phyloP scores from a whole-genome alignment of 495 filamentous ascomycete species.

The Xylaria grammica region DNA sequence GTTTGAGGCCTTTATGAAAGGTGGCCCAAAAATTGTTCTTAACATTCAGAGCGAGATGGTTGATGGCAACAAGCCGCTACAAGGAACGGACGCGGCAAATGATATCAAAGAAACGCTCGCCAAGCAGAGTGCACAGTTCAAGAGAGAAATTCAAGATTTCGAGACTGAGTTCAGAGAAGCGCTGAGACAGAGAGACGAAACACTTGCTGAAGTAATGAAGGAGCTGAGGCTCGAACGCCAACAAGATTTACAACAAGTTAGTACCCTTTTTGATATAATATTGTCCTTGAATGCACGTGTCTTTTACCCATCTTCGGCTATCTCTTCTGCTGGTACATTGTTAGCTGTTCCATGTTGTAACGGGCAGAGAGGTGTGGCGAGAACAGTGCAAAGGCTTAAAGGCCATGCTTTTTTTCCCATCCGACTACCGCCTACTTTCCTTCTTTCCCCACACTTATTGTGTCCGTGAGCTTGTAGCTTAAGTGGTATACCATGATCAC shows the following conservation, averaged over 20 bases:
- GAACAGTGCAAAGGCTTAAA: background rate
- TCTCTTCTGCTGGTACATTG: background rate
- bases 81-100: background rate
- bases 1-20: background rate
- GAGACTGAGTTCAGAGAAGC: conserved; percentile 2
- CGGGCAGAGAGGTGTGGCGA: background rate
- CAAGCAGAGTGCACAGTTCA: background rate
- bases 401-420: background rate
- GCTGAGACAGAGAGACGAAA: conserved; percentile 6
- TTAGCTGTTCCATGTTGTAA: background rate
- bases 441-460: background rate
- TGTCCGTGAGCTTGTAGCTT: background rate
- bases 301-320: background rate
- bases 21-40: background rate
- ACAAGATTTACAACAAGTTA: conserved; percentile 3
- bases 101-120: background rate
- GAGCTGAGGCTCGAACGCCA: conserved; percentile 1
- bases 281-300: background rate
- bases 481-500: background rate
- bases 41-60: conserved; percentile 9
- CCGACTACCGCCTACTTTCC: background rate
- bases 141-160: background rate
- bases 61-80: background rate
- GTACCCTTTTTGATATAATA: background rate
- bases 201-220: conserved; percentile 2